Conservation (phyloP, 495 filamentous ascomycete genomes). For the Aspergillus incahuasiensis region DNA sequence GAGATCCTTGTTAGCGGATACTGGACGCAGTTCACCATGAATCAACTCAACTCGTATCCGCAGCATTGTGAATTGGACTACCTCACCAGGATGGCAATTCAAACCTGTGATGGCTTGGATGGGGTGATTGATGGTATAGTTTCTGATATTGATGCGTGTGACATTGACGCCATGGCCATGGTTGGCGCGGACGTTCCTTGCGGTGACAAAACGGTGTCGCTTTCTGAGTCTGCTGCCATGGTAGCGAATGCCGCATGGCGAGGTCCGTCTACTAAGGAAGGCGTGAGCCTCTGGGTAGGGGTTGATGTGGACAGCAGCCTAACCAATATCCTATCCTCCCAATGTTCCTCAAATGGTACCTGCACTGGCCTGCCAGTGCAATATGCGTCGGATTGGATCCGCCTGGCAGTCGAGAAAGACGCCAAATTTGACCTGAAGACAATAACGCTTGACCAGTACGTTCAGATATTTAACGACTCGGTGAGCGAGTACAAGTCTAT, state of each 20-base stretch:
- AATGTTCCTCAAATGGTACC: neutral
- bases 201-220: slow-evolving; percentile 16
- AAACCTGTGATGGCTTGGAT: slow-evolving; percentile 45
- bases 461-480: slow-evolving; percentile 4
- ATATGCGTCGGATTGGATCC: slow-evolving; percentile 8
- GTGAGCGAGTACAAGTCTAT: slow-evolving; percentile 11
- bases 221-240: slow-evolving; percentile 2
- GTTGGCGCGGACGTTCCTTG: slow-evolving; percentile 42
- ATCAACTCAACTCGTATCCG: slow-evolving; percentile 13
- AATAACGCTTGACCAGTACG: slow-evolving; percentile 6
- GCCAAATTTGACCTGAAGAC: slow-evolving; percentile 2
- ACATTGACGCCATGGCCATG: slow-evolving; percentile 32
- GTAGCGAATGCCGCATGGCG: slow-evolving; percentile 9
- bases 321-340: neutral
- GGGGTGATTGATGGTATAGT: slow-evolving; percentile 55
- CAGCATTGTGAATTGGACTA: slow-evolving; percentile 41
- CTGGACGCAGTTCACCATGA: slow-evolving; percentile 33
- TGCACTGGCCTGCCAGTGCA: slow-evolving; percentile 5
- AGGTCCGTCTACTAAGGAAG: neutral
- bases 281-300: neutral
- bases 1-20: slow-evolving; percentile 16
- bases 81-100: slow-evolving; percentile 34
- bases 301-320: slow-evolving; percentile 4
- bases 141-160: slow-evolving; percentile 44
- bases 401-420: slow-evolving; percentile 6